Evolutionary conservation across 2,329 filamentous ascomycete genomes (phyloP), one percentile per base, ranked within the genome.

Genomic region (Ophiocordyceps camponoti-saundersi): DNA sequence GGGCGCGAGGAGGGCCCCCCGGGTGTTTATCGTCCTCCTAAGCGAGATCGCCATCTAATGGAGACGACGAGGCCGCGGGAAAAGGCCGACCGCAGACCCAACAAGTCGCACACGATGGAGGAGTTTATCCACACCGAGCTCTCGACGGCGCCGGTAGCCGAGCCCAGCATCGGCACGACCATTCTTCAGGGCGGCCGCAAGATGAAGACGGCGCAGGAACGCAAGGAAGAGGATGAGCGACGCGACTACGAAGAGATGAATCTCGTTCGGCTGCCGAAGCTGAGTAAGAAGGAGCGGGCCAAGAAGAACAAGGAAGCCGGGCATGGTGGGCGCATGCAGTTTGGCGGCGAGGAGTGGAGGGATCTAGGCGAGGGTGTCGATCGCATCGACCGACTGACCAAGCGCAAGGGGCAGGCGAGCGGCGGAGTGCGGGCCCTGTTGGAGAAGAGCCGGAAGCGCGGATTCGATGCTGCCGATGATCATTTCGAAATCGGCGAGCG

Each of bases 301-400:
- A 82, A 84, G 68, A 79, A 75, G 61, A 65, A 63, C 42, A 72
- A 75, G 59, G 67, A 68, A 29, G 68, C 68, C 40, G 68, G 68
- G 11, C 61, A 67, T 53, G 66, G 62, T 52, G 60, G 67, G 56
- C 65, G 80, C 71, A 63, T 95, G 85, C 66, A 68, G 55, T 79
- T 78, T 65, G 90, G 90, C 51, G 92, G 92, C 46, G 92, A 96
- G 65, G 92, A 96, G 60, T 96, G 88, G 86, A 77, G 82, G 52
- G 80, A 83, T 23, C 68, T 98, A 42, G 86, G 85, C 48, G 82
- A 89, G 60, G 87, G 88, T 8, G 77, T 89, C 46, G 86, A 95
- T 64, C 75, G 90, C 42, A 95, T 95, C 63, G 82, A 88, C 55
- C 73, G 80, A 51, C 69, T 95, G 57, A 95, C 89, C 7, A 79